Base-by-base conservation (phyloP, 306 rosid species). In the Begonia loranthoides region DNA sequence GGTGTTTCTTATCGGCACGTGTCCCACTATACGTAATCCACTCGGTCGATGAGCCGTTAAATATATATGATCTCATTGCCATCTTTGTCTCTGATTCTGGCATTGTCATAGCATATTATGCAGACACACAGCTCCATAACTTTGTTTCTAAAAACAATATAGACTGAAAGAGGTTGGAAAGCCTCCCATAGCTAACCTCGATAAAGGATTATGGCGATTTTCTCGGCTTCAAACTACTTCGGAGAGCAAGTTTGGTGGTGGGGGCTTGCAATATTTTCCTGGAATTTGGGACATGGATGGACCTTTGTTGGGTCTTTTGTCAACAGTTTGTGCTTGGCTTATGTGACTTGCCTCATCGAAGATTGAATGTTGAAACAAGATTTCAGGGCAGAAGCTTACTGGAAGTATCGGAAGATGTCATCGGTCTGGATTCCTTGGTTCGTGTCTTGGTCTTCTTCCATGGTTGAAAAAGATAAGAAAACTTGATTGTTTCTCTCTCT, bases 201-300 rank as follows among this genome's bases (percentile, higher is more conserved):
- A 79, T 51, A 68, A 46, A 65, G 97, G 97, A 40, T 61, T 82
- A 65, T 90, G 97, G 97, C 66, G 61, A 52, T 85, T 77, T 60
- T 76, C 73, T 5, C 75, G 94, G 50, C 97, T 68, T 95, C 95
- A 0, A 90, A 90, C 63, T 90, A 90, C 79, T 50, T 85, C 9
- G 95, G 95, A 1, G 97, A 90, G 77, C 90, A 78, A 33, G 51
- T 90, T 45, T 90, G 95, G 97, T 90, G 97, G 97, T 90, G 94
- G 94, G 97, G 97, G 11, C 59, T 85, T 3, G 81, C 59, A 62
- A 56, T 80, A 17, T 90, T 76, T 69, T 67, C 92, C 4, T 82
- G 90, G 94, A 78, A 64, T 59, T 50, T 89, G 16, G 95, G 97
- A 55, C 47, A 70, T 39, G 75, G 81, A 41, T 80, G 95, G 95